Conservation (phyloP, 2,329 filamentous ascomycete species). For the Xylaria sp. region DNA sequence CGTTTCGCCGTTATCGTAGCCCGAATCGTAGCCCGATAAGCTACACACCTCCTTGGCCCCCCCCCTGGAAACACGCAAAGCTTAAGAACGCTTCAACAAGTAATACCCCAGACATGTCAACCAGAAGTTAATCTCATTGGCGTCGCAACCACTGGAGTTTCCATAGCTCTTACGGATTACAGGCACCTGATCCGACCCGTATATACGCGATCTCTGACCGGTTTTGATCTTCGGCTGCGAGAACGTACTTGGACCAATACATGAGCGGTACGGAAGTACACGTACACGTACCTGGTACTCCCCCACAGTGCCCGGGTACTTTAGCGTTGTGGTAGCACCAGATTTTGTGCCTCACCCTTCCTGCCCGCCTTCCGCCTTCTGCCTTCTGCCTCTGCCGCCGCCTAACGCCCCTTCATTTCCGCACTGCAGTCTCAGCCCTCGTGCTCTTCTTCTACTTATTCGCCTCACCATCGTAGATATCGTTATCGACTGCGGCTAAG, state of each 20-base stretch:
- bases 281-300: neutral
- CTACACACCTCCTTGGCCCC: neutral
- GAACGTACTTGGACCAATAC: neutral
- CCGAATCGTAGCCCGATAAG: neutral
- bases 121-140: neutral
- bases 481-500: neutral
- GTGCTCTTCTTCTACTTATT: conserved; percentile 12
- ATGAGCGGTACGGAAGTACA: neutral
- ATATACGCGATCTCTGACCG: neutral
- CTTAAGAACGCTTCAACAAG: neutral
- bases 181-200: neutral
- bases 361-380: conserved; percentile 9
- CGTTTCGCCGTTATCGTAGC: neutral
- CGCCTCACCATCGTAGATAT: neutral
- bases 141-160: neutral
- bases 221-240: neutral
- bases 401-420: conserved; percentile 22
- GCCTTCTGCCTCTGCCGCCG: conserved; percentile 12
- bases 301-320: neutral
- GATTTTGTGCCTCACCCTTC: conserved; percentile 19
- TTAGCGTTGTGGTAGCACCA: conserved; percentile 2
- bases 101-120: neutral
- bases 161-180: neutral
- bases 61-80: neutral
- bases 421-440: conserved; percentile 20